Percentiles rank a stretch among this genome's conserved stretches.
These are phyloP conservation scores for Oryza glumipatula DNA, from an alignment of 176 grass and related monocot species.

Conservation along the genomic window DNA sequence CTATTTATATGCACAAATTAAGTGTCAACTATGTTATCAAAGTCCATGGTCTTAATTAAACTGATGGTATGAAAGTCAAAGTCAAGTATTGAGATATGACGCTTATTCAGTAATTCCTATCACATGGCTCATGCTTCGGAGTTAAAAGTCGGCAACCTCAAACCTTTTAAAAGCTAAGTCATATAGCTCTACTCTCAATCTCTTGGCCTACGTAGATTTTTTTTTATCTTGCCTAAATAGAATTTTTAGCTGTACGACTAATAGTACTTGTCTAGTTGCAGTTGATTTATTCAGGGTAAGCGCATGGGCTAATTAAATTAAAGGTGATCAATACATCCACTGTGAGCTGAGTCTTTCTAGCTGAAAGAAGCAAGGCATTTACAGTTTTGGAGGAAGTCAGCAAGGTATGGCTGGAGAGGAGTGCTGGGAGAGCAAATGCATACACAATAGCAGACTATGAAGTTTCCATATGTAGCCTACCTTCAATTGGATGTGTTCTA, in stretches of 20 bases:
- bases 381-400: too few species aligned
- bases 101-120: neutral
- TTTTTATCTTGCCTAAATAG: too few species aligned
- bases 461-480: too few species aligned
- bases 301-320: neutral
- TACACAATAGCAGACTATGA: too few species aligned
- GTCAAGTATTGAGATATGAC: neutral
- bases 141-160: neutral
- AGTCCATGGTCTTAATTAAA: neutral
- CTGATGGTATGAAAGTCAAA: neutral
- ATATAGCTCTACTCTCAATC: neutral
- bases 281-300: neutral
- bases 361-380: too few species aligned
- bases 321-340: neutral
- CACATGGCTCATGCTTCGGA: neutral
- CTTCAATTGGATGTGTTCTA: too few species aligned
- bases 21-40: neutral
- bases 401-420: too few species aligned
- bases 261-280: neutral
- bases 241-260: too few species aligned
- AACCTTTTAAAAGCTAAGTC: neutral
- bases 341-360: too few species aligned
- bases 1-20: neutral
- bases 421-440: too few species aligned
- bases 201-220: neutral